These are phyloP conservation scores for Pistacia integerrima DNA, from an alignment of 345 rosid genomes.

Conservation along the genomic window DNA sequence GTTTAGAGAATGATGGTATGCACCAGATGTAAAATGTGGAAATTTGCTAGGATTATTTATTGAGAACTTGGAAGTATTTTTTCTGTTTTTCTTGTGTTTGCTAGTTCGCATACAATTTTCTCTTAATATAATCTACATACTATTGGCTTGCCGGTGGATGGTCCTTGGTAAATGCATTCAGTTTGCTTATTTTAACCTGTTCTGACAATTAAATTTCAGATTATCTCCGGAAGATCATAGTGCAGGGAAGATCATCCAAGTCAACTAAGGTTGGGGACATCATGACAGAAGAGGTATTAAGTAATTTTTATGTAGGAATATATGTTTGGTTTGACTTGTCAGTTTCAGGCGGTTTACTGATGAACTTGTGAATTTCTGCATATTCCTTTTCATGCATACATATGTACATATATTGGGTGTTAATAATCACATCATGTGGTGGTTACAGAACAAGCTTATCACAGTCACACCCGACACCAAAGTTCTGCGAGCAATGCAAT, in stretches of 20 bases:
- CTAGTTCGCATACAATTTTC: not conserved
- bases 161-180: not conserved
- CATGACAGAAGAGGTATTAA: slow-evolving; percentile 95
- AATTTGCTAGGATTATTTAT: not conserved
- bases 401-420: not conserved
- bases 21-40: not conserved
- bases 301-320: not conserved
- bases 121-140: not conserved
- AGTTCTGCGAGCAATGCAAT: slow-evolving; percentile 94
- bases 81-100: not conserved
- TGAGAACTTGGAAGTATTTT: not conserved
- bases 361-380: not conserved
- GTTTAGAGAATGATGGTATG: not conserved
- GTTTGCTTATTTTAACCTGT: not conserved
- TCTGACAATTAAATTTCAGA: slow-evolving; percentile 44
- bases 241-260: slow-evolving; percentile 98
- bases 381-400: not conserved
- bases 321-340: not conserved
- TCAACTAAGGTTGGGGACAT: slow-evolving; percentile 98
- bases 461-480: slow-evolving; percentile 92
- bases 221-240: slow-evolving; percentile 92
- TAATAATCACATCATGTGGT: slow-evolving; percentile 4
- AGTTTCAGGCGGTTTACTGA: not conserved
- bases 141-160: not conserved
- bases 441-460: slow-evolving; percentile 80